Evolutionary conservation across 257 asterid genomes (phyloP), one percentile per base, ranked within the genome.

Genomic region (Mitragyna speciosa): DNA sequence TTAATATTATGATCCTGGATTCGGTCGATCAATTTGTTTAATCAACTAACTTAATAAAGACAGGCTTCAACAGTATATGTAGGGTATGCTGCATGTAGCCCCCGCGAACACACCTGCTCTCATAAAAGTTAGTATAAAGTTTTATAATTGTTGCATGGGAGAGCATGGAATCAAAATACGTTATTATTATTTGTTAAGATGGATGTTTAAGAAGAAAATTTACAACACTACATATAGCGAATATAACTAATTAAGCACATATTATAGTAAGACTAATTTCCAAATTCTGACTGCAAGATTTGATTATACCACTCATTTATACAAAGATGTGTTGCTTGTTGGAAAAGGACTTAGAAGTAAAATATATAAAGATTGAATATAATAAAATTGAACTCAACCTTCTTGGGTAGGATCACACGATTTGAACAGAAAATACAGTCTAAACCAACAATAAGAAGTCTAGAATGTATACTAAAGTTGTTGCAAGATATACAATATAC

Each of bases 401-500:
- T 1, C 9, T 28, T 19, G 48, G 17, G 72, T 67, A 68, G 73
- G 73, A 39, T 68, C n/a, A 14, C n/a, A 76, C 72, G 33, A 11
- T 43, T 36, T 70, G 68, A 70, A 54, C 58, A 52, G 31, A 26
- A 75, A 58, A 10, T 12, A 39, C 28, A 31, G 66, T 15, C 49
- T 66, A 49, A 66, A 31, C 81, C 59, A 64, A 49, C 68, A 48
- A 43, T 19, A 36, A 43, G 49, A 64, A 69, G 61, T 73, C 66
- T 80, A 65, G 79, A 80, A n/a, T 80, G 83, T 80, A 48, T 41
- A 63, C 33, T 63, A 48, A 73, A 79, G 78, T 63, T 72, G 59
- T 14, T 64, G 70, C 83, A 79, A 67, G 33, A 61, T 24, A 72
- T 31, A 63, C 15, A 64, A 79, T 28, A 61, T 74, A 79, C 43